These are phyloP conservation scores for Paramyrothecium sp. DNA, from an alignment of 2,329 filamentous ascomycete genomes.

Conservation along the genomic window DNA sequence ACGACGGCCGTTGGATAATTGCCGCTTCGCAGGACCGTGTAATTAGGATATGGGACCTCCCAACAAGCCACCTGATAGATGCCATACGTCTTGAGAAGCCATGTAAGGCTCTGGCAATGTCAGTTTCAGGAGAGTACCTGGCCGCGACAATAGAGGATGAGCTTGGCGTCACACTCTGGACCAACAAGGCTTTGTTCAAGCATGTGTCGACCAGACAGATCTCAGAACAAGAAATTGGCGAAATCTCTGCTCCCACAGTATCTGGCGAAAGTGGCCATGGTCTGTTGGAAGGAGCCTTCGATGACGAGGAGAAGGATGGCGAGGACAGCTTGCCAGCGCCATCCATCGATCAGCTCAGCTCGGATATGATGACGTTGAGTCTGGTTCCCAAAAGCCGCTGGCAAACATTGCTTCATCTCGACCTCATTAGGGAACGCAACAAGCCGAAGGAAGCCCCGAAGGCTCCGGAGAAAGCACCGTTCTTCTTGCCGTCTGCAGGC, in stretches of 20 bases:
- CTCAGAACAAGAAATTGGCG: conserved; percentile 69
- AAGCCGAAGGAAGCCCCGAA: conserved; percentile 92
- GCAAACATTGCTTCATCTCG: conserved; percentile 91
- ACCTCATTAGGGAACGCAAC: conserved; percentile 89
- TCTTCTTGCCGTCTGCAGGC: conserved; percentile 78
- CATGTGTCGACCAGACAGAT: conserved; percentile 86
- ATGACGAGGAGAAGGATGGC: conserved; percentile 50
- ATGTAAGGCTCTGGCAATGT: conserved; percentile 85
- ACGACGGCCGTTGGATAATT: conserved; percentile 90
- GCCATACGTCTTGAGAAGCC: conserved; percentile 77
- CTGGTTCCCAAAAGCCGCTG: conserved; percentile 87
- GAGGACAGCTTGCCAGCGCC: conserved; percentile 55
- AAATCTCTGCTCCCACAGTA: conserved; percentile 67
- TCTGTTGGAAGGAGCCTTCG: conserved; percentile 74
- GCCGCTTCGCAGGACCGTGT: conserved; percentile 79
- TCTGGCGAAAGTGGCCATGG: conserved; percentile 81
- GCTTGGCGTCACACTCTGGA: conserved; percentile 93
- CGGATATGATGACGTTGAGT: conserved; percentile 83
- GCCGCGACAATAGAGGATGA: conserved; percentile 81
- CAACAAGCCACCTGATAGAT: conserved; percentile 93
- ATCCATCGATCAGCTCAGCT: conserved; percentile 72
- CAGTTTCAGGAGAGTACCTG: conserved; percentile 87
- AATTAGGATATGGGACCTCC: conserved; percentile 89
- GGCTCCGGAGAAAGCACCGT: conserved; percentile 88
- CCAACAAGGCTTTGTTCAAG: conserved; percentile 86